These are phyloP conservation scores for Zygoascus sp. DNA, from an alignment of 1,139 yeast genomes.

Conservation along the genomic window DNA sequence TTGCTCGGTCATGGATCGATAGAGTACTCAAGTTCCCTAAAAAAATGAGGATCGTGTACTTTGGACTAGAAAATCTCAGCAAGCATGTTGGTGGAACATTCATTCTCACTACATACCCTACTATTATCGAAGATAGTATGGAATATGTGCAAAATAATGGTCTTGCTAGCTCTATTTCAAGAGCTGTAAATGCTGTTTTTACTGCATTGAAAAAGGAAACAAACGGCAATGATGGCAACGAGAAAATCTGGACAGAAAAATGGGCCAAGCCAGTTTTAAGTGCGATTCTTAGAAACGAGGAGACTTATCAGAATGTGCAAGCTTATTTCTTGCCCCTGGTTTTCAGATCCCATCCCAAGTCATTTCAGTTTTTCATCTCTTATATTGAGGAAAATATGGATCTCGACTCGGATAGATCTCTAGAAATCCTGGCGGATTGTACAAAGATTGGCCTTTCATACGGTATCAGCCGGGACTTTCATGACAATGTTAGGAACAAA, in stretches of 20 bases:
- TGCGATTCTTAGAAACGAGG: constrained; percentile 33
- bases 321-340: constrained; percentile 60
- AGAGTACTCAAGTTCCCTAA: constrained; percentile 42
- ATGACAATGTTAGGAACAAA: constrained; percentile 32
- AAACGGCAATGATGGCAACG: constrained; percentile 27
- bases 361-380: constrained; percentile 40
- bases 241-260: constrained; percentile 44
- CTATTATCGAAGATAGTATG: constrained; percentile 46
- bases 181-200: constrained; percentile 49
- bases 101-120: constrained; percentile 43
- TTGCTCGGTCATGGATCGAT: constrained; percentile 44
- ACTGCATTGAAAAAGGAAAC: constrained; percentile 15
- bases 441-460: constrained; percentile 62
- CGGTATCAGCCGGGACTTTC: constrained; percentile 50
- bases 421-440: constrained; percentile 47
- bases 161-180: constrained; percentile 64
- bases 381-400: constrained; percentile 23
- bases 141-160: constrained; percentile 52
- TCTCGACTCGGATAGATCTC: constrained; percentile 31
- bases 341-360: constrained; percentile 47
- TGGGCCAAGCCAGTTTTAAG: constrained; percentile 48
- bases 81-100: constrained; percentile 42
- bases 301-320: constrained; percentile 48
- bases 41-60: constrained; percentile 56
- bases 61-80: constrained; percentile 52